Percentiles rank a stretch among this genome's conserved stretches.
Conservation (phyloP, 805 yeast species). For the Saccharomycopsis malanga region DNA sequence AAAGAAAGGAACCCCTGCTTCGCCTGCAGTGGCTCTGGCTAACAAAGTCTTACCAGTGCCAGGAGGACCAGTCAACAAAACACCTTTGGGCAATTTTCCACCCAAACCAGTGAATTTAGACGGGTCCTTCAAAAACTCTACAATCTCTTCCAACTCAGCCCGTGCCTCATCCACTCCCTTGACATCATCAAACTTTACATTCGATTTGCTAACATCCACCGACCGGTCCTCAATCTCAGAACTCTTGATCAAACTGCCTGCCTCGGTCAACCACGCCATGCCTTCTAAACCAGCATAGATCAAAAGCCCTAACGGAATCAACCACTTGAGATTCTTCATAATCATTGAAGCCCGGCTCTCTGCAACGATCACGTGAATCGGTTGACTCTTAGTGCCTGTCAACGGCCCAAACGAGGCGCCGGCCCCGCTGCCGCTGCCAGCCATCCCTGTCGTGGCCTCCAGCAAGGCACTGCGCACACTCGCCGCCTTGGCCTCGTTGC, state of each 20-base stretch:
- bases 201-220: conserved; percentile 76
- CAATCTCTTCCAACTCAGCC: conserved; percentile 94
- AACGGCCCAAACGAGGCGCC: background rate
- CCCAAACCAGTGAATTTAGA: conserved; percentile 94
- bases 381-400: conserved; percentile 72
- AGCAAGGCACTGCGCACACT: conserved; percentile 43
- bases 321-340: conserved; percentile 85
- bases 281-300: conserved; percentile 78
- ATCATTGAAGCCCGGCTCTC: conserved; percentile 75
- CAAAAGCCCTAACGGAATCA: conserved; percentile 70
- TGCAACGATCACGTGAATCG: conserved; percentile 88
- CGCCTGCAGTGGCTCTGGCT: conserved; percentile 98
- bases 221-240: conserved; percentile 69
- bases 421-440: conserved; percentile 24
- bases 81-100: conserved; percentile 97
- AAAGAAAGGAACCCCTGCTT: conserved; percentile 97
- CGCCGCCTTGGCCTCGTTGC: conserved; percentile 73
- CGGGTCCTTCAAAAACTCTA: conserved; percentile 95
- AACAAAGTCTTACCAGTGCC: conserved; percentile 97
- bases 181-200: conserved; percentile 86
- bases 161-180: conserved; percentile 98
- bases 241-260: conserved; percentile 59
- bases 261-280: conserved; percentile 72
- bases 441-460: conserved; percentile 29
- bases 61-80: conserved; percentile 93